phyloP scores from a whole-genome alignment of 2,329 filamentous ascomycete species.

The Pyricularia grisea region DNA sequence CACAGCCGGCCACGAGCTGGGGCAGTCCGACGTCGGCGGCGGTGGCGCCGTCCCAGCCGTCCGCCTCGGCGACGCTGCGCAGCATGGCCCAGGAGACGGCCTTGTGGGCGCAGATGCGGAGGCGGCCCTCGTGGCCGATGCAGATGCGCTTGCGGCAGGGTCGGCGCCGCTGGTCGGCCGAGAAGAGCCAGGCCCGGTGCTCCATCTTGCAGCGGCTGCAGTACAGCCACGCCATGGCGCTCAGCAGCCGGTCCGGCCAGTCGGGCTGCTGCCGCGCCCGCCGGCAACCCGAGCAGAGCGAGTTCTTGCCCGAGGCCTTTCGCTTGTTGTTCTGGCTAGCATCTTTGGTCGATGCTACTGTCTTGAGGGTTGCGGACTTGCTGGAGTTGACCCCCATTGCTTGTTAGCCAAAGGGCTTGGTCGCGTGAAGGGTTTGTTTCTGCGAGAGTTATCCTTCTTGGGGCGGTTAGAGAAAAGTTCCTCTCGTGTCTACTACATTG shows the following conservation, averaged over 20 bases:
- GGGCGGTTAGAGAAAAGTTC: not conserved
- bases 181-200: not conserved
- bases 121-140: not conserved
- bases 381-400: slow-evolving; percentile 1
- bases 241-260: not conserved
- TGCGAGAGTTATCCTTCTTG: too few species aligned
- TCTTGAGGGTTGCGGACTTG: not conserved
- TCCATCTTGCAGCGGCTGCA: slow-evolving; percentile 1
- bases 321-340: not conserved
- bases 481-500: not conserved
- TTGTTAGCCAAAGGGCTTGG: not conserved
- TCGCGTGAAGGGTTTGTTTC: not conserved
- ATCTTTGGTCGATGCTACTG: not conserved
- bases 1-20: not conserved
- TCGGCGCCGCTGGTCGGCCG: not conserved
- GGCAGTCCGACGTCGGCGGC: not conserved
- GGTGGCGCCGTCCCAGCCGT: not conserved
- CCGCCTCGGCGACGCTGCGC: not conserved
- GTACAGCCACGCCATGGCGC: not conserved
- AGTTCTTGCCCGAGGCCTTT: not conserved
- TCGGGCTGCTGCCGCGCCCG: not conserved
- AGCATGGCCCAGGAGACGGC: not conserved
- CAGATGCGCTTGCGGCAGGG: not conserved
- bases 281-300: not conserved
- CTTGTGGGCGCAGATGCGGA: not conserved